These are phyloP conservation scores for Solanum rostratum DNA, from an alignment of 257 asterid species.

Conservation along the genomic window DNA sequence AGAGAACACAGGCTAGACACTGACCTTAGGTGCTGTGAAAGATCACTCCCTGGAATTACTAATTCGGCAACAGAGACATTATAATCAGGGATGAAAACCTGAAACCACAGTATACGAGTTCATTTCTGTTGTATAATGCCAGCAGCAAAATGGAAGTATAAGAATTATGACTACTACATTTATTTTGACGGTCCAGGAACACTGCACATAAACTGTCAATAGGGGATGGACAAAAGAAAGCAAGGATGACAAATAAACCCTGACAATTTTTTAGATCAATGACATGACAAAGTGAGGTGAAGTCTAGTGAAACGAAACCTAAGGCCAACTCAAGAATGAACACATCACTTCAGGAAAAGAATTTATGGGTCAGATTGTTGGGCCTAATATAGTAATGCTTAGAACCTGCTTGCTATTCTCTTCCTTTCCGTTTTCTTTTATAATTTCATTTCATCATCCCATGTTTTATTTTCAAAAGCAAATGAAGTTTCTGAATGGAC, in stretches of 20 bases:
- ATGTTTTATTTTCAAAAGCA: not conserved
- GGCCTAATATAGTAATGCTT: not conserved
- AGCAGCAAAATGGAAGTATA: not conserved
- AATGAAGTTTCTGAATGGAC: not conserved
- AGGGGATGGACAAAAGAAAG: not conserved
- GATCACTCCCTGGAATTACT: slow-evolving; percentile 44
- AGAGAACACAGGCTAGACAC: not conserved
- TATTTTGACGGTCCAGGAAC: not conserved
- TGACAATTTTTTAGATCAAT: not conserved
- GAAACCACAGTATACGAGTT: slow-evolving; percentile 3
- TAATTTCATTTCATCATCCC: not conserved
- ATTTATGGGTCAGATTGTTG: not conserved
- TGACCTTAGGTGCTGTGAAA: slow-evolving; percentile 46
- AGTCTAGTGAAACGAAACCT: not conserved
- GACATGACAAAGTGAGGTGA: not conserved
- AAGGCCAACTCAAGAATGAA: not conserved
- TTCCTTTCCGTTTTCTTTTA: not conserved
- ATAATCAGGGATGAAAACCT: slow-evolving; percentile 47
- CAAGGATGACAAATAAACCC: not conserved
- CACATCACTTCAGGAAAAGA: not conserved
- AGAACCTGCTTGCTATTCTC: not conserved
- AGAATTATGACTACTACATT: not conserved
- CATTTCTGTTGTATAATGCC: not conserved
- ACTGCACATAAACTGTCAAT: not conserved
- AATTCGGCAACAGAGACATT: slow-evolving; percentile 42